phyloP scores from a whole-genome alignment of 1,284 basidiomycete species.

The Salmacisia buchloeana region DNA sequence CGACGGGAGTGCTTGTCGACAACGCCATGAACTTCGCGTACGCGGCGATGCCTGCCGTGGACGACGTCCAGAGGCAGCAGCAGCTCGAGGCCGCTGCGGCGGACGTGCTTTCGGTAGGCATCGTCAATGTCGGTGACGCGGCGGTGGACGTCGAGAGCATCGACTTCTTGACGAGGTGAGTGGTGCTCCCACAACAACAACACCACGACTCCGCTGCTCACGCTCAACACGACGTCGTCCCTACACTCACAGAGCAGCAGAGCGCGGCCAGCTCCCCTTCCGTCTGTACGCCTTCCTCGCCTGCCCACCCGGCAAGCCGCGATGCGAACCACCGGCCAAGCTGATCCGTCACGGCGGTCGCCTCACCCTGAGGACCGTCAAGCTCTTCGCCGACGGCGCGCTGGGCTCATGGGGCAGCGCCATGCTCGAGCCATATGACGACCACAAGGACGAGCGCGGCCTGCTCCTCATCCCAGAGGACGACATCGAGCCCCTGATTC shows the following conservation, averaged over 20 bases:
- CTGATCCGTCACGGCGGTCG: conserved; percentile 9
- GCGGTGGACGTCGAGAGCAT: conserved; percentile 25
- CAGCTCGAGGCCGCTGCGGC: conserved; percentile 66
- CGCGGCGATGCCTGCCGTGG: conserved; percentile 34
- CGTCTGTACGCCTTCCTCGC: conserved; percentile 34
- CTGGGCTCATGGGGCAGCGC: conserved; percentile 88
- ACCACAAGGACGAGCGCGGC: conserved; percentile 60
- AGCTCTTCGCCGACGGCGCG: conserved; percentile 77
- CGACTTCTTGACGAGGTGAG: conserved; percentile 20
- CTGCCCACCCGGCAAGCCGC: conserved; percentile 21
- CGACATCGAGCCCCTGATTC: conserved; percentile 21
- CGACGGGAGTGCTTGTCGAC: conserved; percentile 62
- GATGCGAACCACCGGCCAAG: conserved; percentile 18
- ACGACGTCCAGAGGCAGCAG: conserved; percentile 55
- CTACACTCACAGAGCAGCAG: background rate
- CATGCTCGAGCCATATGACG: conserved; percentile 71
- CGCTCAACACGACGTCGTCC: background rate
- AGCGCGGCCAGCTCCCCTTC: conserved; percentile 17
- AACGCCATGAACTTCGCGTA: conserved; percentile 42
- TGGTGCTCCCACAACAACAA: conserved; percentile 6
- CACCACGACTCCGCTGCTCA: background rate
- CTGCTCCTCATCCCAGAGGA: conserved; percentile 23
- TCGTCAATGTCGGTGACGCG: conserved; percentile 49
- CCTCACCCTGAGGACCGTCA: conserved; percentile 56
- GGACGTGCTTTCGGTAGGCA: conserved; percentile 65